Evolutionary conservation across 1,284 basidiomycete species (phyloP), one percentile per base, ranked within the genome.

Genomic region (Pseudozyma pruni): DNA sequence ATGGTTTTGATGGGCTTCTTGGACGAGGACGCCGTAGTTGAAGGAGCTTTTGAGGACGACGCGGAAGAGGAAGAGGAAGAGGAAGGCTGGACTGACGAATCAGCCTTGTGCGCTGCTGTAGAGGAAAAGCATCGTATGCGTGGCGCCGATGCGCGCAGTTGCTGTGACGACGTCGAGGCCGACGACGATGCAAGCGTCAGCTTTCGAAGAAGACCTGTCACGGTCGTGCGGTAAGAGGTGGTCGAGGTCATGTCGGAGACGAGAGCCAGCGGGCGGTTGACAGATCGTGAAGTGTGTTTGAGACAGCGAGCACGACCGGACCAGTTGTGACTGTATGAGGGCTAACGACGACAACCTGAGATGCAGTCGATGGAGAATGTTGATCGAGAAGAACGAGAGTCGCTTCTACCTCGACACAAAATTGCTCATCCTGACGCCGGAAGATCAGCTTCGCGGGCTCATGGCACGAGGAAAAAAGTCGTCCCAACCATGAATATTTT

Each of bases 141-240:
- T 59, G 34, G 38, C 38, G 46, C 48, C 4, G 45, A 34, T 7
- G 27, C 27, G 27, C 27, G 27, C 7, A 29, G 27, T 11, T 29
- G 27, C 31, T 49, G 47, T 50, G 61, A 9, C 3, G 55, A 50
- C 34, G 55, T 43, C 16, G 61, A 57, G 16, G 55, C 41, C 19
- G 56, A 39, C 7, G 55, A 6, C 1, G 55, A 54, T 17, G 45
- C 13, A 34, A 57, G 39, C 23, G 62, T 51, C 22, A 66, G 51
- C 25, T 55, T 59, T 33, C 47, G 43, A 4, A 66, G 33, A 10
- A 66, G 62, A 33, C 62, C 43, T 6, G 56, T 46, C 9, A 66
- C 51, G 51, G 50, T 39, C 17, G 42, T 58, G 53, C 49, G 53
- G 34, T 48, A 62, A 13, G 52, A 31, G 3, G 22, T 47, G 19